Conservation (phyloP, 2,329 filamentous ascomycete species). For the Blumeria graminis region DNA sequence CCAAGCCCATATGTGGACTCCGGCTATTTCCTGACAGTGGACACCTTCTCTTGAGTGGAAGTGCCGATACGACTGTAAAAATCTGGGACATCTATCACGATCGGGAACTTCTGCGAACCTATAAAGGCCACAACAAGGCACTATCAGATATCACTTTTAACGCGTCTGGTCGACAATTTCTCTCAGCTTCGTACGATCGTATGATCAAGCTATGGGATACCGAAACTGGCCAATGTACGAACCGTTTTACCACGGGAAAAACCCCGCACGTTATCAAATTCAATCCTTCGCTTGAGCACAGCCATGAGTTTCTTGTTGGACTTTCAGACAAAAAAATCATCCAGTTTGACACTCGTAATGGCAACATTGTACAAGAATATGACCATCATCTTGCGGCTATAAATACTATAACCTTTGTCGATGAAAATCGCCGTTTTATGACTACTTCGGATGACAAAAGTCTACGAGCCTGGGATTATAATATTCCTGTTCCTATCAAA, state of each 20-base stretch:
- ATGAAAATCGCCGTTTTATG: conserved; percentile 86
- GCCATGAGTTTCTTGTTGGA: conserved; percentile 79
- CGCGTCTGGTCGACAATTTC: conserved; percentile 55
- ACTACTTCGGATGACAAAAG: conserved; percentile 95
- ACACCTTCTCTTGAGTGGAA: conserved; percentile 71
- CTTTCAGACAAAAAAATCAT: conserved; percentile 99
- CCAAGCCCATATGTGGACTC: conserved; percentile 66
- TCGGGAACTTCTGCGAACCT: conserved; percentile 73
- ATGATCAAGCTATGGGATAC: conserved; percentile 98
- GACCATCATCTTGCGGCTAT: conserved; percentile 94
- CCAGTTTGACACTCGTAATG: conserved; percentile 71
- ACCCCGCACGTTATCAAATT: conserved; percentile 89
- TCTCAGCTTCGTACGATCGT: conserved; percentile 80
- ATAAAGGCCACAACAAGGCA: conserved; percentile 70
- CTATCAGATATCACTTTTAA: conserved; percentile 82
- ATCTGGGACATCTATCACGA: conserved; percentile 89
- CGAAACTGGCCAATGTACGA: conserved; percentile 72
- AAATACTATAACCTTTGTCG: conserved; percentile 93
- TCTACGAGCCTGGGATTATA: conserved; percentile 91
- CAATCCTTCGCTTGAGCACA: conserved; percentile 54
- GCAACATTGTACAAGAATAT: conserved; percentile 80
- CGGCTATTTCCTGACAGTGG: conserved; percentile 77
- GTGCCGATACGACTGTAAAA: conserved; percentile 74
- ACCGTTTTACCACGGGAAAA: conserved; percentile 78
- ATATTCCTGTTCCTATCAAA: conserved; percentile 94